A percentile compares a stretch with the other conserved stretches of the same genome.
Evolutionary conservation across 140 eudicot genomes (phyloP).

Genomic region (Flaveria floridana): DNA sequence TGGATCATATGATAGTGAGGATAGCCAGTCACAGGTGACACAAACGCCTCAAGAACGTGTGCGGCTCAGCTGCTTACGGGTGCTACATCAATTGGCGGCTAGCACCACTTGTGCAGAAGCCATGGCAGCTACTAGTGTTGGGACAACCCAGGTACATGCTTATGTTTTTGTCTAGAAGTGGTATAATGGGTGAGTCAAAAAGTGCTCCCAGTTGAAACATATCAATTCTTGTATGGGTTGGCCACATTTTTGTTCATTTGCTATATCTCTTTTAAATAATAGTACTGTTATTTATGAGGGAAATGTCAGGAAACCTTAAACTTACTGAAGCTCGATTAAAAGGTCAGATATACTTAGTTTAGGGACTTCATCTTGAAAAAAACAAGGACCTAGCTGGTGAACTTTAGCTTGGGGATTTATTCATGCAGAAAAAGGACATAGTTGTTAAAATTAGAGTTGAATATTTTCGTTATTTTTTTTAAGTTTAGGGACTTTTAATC

Average conservation of each 20-base stretch:
- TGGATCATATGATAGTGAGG: conserved; percentile 51
- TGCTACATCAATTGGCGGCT: conserved; percentile 94
- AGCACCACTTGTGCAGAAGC: conserved; percentile 98
- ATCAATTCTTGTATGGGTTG: neutral
- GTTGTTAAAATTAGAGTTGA: no score
- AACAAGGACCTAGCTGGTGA: neutral
- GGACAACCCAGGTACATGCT: conserved; percentile 83
- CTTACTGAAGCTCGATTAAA: neutral
- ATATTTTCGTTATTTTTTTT: no score
- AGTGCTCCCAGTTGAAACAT: neutral
- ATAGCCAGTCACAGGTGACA: conserved; percentile 42
- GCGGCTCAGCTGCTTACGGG: conserved; percentile 94
- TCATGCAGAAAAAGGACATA: neutral
- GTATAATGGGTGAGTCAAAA: neutral
- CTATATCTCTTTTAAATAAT: neutral
- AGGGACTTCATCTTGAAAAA: neutral
- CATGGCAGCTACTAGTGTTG: conserved; percentile 99
- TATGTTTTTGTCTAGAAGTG: neutral
- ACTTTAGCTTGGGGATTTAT: neutral
- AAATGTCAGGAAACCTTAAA: neutral
- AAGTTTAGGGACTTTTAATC: neutral
- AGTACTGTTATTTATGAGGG: neutral
- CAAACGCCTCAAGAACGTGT: conserved; percentile 91
- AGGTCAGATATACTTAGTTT: neutral
- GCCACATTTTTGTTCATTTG: neutral